Base-by-base conservation (phyloP, 1,284 basidiomycete species). In the Naganishia sp. region DNA sequence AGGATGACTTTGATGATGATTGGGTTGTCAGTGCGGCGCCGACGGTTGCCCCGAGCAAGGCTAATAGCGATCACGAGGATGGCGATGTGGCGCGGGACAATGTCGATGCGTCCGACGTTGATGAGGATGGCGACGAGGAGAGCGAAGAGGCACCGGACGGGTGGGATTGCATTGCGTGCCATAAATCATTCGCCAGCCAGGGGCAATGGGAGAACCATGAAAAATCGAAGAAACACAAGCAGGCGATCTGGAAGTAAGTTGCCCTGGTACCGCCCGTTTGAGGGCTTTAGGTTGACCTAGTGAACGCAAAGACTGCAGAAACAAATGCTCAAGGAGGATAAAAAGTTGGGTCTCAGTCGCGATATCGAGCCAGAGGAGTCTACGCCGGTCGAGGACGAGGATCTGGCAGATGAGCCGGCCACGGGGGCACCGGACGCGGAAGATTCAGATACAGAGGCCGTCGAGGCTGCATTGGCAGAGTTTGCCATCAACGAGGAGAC, bases 161-260 rank as follows among this genome's bases (percentile, higher is more conserved):
- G 9, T 94, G 91, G 85, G 94, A 97, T 76, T 99, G 96, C 74
- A 89, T 98, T n/a, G 95, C 90, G 3, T 99, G 96, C 75, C 84
- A 86, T 63, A 98, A 97, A 81, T 84, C 84, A 1, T 99, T 98
- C 79, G 84, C 89, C 73, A 94, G 89, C 71, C 93, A 97, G 75
- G 91, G 92, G 0, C 90, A 93, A 18, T 99, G 94, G 92, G 84
- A 88, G 72, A 98, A 94, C 77, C 96, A 99, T 72, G 96, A 99
- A 78, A 84, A 93, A 71, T 97, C 94, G 79, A 91, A 90, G 79
- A 98, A 95, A 78, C 96, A 99, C 77, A 80, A 92, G 76, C 92
- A 90, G 78, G 90, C 92, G 68, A 87, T 95, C 18, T 90, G 90
- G 75, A 82, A 81, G 82, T 83, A 66, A 68, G 80, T 72, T 31